Base-by-base conservation (phyloP, 306 rosid genomes). In the Alnus rubra region DNA sequence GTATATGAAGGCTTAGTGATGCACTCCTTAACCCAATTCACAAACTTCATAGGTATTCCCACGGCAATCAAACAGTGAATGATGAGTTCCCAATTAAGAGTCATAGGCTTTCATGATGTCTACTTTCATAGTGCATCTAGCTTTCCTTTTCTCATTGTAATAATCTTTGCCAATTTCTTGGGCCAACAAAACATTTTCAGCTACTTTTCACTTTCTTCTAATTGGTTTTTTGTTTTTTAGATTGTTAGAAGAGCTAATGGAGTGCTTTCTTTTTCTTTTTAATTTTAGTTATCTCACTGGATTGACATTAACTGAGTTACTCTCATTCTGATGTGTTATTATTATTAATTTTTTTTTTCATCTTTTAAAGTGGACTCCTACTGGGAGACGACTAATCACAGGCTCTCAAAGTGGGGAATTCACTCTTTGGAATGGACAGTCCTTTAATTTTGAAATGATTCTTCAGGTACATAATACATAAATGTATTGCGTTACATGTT, bases 331-430 rank as follows among this genome's bases (percentile, higher is more conserved):
- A 76, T 75, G 79, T 75, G 49, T 72, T 11, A 59, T 76, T 65
- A 68, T 42, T 74, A 49, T 33, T 11, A 23, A 23, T 72, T 11
- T 69, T 76, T 59, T 71, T 33, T 74, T 54, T 42, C 12, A 12
- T 58, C 33, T 72, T 48, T 49, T 74, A 69, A 78, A 95, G 99
- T 95, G 99, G 99, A 93, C 99, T 83, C 99, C 99, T 23, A 86
- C 99, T 1, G 99, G 99, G 71, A 90, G 99, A 74, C 99, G 98
- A 68, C 97, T 95, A 82, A 95, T 95, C 69, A 95, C 99, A 5
- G 99, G 99, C 74, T 95, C 98, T 67, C 99, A 95, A 82, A 93
- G 97, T 81, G 99, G 99, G 71, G 99, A 95, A 84, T 95, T 95
- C 82, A 95, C 99, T 78, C 94, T 95, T 78, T 95, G 98, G 99